A percentile compares a stretch with the other conserved stretches of the same genome.
Conservation (phyloP, 2,329 filamentous ascomycete genomes). For the Parastagonospora avenae region DNA sequence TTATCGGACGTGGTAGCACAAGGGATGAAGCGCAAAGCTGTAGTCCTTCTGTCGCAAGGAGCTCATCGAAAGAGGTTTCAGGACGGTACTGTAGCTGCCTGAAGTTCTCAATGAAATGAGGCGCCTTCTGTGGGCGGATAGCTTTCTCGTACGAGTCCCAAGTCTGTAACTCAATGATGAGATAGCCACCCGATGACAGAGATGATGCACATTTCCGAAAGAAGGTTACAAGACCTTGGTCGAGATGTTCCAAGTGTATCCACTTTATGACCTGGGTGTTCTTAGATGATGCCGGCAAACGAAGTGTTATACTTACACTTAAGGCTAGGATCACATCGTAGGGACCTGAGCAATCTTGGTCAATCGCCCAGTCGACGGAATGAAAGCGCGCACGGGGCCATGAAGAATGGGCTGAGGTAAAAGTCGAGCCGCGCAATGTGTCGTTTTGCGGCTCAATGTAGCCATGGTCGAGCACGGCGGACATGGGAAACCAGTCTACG, state of each 20-base stretch:
- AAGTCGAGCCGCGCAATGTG: constrained; percentile 12
- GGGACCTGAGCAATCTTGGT: constrained; percentile 29
- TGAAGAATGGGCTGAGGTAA: constrained; percentile 18
- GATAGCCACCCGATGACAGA: constrained; percentile 35
- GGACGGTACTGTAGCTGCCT: constrained; percentile 35
- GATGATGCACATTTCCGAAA: constrained; percentile 40
- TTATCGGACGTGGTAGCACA: constrained; percentile 39
- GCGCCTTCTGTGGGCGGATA: constrained; percentile 37
- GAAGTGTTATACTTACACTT: constrained; percentile 12
- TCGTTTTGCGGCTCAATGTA: constrained; percentile 30
- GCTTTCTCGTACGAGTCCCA: constrained; percentile 47
- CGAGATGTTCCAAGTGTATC: constrained; percentile 46
- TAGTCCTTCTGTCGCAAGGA: constrained; percentile 35
- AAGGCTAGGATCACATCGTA: constrained; percentile 47
- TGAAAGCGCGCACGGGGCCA: constrained; percentile 39
- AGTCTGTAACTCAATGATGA: constrained; percentile 42
- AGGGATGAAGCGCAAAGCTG: constrained; percentile 34
- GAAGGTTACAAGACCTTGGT: constrained; percentile 38
- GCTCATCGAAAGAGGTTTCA: constrained; percentile 40
- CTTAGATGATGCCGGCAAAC: not conserved
- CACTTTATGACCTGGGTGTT: constrained; percentile 42
- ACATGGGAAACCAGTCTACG: constrained; percentile 45
- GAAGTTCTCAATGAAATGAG: constrained; percentile 38
- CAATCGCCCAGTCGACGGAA: constrained; percentile 41
- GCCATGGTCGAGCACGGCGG: constrained; percentile 41